Conservation (phyloP, 192 early-diverging fungal species). For the Endogone sp. region DNA sequence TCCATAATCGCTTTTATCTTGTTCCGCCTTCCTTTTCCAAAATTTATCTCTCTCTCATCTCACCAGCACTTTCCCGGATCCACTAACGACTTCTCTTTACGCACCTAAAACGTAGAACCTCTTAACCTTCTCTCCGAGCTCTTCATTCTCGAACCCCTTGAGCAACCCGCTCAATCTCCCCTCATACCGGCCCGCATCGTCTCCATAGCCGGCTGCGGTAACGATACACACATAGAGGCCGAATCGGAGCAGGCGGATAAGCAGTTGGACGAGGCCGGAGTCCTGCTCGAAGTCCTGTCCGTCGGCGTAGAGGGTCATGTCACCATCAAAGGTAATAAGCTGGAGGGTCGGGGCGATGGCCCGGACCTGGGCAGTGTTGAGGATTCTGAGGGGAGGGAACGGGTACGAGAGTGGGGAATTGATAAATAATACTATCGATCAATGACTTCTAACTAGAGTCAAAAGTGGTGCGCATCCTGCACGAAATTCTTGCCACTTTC, state of each 20-base stretch:
- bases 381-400: slow-evolving; percentile 40
- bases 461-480: background rate
- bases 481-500: too few relatives aligned
- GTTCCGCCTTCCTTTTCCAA: too few relatives aligned
- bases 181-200: slow-evolving; percentile 71
- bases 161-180: slow-evolving; percentile 72
- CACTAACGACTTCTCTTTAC: too few relatives aligned
- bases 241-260: slow-evolving; percentile 64
- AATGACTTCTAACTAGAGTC: background rate
- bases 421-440: background rate
- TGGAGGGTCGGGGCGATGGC: slow-evolving; percentile 68
- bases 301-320: slow-evolving; percentile 92
- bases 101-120: slow-evolving; percentile 77
- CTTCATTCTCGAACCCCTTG: slow-evolving; percentile 46
- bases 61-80: too few relatives aligned
- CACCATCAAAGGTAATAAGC: slow-evolving; percentile 92
- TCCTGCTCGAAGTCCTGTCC: slow-evolving; percentile 76
- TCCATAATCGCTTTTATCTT: too few relatives aligned
- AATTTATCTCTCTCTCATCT: too few relatives aligned
- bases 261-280: slow-evolving; percentile 57
- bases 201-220: slow-evolving; percentile 86
- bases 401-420: background rate
- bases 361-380: slow-evolving; percentile 84
- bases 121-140: slow-evolving; percentile 40
- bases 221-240: slow-evolving; percentile 79